Percentiles rank a stretch among this genome's conserved stretches.
These are phyloP conservation scores for Capsicum rhomboideum DNA, from an alignment of 257 asterid genomes.

Conservation along the genomic window DNA sequence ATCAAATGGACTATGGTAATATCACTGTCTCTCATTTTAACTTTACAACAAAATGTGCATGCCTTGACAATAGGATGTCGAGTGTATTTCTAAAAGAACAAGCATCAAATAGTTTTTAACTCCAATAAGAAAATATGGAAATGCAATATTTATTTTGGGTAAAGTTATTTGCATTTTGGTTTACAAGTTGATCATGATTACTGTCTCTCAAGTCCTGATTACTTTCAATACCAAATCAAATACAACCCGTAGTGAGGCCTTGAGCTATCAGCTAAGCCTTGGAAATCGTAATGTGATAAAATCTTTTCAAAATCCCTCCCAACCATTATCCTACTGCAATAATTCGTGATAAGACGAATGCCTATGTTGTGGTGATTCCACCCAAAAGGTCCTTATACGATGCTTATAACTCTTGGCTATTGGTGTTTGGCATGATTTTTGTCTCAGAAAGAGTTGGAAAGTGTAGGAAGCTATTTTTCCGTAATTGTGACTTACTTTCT, in stretches of 20 bases:
- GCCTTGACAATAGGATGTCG: background rate
- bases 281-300: background rate
- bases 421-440: background rate
- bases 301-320: background rate
- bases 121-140: background rate
- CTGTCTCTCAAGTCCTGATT: background rate
- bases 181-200: background rate
- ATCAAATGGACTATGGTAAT: conserved; percentile 56
- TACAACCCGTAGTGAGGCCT: background rate
- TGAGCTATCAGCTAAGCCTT: background rate
- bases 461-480: background rate
- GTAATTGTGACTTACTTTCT: background rate
- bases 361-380: background rate
- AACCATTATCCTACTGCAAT: background rate
- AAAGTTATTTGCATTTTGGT: background rate
- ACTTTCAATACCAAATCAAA: background rate
- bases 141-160: background rate
- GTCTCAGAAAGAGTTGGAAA: background rate
- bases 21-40: background rate
- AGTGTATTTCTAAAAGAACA: background rate
- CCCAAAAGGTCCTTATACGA: background rate
- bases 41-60: background rate
- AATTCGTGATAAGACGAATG: background rate
- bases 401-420: background rate
- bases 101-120: background rate